Evolutionary conservation across 164 flowering plant species (phyloP).

Genomic region (Dillenia suffruticosa): DNA sequence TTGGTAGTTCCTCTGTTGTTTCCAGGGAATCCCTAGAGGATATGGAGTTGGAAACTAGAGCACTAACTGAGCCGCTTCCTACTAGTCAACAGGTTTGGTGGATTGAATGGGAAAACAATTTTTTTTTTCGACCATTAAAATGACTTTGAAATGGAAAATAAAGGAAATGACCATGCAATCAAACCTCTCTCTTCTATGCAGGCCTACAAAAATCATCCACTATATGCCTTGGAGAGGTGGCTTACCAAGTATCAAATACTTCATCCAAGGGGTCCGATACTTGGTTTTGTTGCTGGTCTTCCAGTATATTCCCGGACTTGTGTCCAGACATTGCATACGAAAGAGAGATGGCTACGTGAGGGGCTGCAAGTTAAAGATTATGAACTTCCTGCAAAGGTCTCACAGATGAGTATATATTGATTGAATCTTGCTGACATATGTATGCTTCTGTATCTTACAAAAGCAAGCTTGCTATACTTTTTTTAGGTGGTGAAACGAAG

Average conservation of each 20-base stretch:
- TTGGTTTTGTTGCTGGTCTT: slow-evolving; percentile 86
- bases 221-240: slow-evolving; percentile 94
- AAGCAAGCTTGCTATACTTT: neutral
- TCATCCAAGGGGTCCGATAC: slow-evolving; percentile 82
- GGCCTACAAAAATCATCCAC: slow-evolving; percentile 80
- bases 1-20: slow-evolving; percentile 15
- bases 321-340: slow-evolving; percentile 77
- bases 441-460: too few species aligned
- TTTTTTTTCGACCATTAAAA: too few species aligned
- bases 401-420: neutral
- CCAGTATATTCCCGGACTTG: slow-evolving; percentile 88
- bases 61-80: slow-evolving; percentile 96
- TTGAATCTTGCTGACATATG: too few species aligned
- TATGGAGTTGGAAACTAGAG: slow-evolving; percentile 88
- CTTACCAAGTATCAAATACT: slow-evolving; percentile 79
- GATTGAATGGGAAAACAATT: too few species aligned
- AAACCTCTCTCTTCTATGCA: slow-evolving; percentile 19
- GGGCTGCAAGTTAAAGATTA: slow-evolving; percentile 71
- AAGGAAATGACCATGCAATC: too few species aligned
- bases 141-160: too few species aligned
- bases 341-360: slow-evolving; percentile 86
- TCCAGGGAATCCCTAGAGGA: slow-evolving; percentile 72
- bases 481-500: slow-evolving; percentile 58
- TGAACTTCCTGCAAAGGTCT: slow-evolving; percentile 83
- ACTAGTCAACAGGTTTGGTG: slow-evolving; percentile 80